phyloP scores from a whole-genome alignment of 345 rosid genomes.

The Hibiscus syriacus region DNA sequence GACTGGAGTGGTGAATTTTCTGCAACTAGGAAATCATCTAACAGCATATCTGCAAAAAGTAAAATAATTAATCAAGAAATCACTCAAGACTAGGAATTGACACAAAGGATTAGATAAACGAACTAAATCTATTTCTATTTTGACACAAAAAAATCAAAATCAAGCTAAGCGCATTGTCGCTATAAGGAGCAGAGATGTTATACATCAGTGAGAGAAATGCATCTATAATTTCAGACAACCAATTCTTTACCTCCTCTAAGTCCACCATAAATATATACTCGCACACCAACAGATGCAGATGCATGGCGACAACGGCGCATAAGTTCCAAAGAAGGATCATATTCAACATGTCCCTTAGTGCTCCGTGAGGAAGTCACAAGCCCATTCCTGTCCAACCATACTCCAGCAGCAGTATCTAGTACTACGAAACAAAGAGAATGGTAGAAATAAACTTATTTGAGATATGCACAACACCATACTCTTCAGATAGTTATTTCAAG shows the following conservation, averaged over 20 bases:
- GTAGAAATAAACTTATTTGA: conserved; percentile 1
- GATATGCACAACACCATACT: background rate
- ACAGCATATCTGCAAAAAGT: conserved; percentile 56
- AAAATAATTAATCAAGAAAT: background rate
- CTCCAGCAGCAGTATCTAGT: too few relatives aligned
- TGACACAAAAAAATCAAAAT: background rate
- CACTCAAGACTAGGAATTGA: background rate
- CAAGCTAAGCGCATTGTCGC: background rate
- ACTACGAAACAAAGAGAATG: conserved; percentile 12
- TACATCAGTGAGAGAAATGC: background rate
- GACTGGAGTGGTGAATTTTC: conserved; percentile 78
- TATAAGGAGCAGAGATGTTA: background rate
- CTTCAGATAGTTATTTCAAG: background rate
- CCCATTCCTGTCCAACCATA: too few relatives aligned
- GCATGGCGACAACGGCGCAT: too few relatives aligned
- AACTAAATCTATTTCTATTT: background rate
- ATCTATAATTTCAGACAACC: background rate
- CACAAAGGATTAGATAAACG: background rate
- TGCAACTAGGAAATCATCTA: conserved; percentile 81
- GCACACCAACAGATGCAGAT: too few relatives aligned
- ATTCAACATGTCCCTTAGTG: too few relatives aligned
- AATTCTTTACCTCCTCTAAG: conserved; percentile 54
- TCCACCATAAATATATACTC: too few relatives aligned
- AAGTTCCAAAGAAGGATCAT: too few relatives aligned
- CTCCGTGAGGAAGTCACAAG: too few relatives aligned